Percentiles rank a stretch among this genome's conserved stretches.
These are phyloP conservation scores for Musa itinerans DNA, from an alignment of 176 grass and related monocot species.

Conservation along the genomic window DNA sequence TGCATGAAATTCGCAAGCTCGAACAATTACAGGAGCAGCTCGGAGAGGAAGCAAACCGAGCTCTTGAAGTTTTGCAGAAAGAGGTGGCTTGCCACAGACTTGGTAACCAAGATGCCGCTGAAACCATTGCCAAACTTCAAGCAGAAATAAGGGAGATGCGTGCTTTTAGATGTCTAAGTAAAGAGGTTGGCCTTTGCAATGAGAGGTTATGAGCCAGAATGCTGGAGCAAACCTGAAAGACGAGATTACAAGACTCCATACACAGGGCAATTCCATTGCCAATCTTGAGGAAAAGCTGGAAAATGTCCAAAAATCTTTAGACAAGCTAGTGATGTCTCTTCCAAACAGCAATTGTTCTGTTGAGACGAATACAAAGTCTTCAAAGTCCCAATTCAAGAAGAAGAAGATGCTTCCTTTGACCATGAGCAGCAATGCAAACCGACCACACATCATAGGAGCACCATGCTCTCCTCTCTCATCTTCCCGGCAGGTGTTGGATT, in stretches of 20 bases:
- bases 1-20: slow-evolving; percentile 93
- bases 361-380: slow-evolving; percentile 41
- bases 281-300: slow-evolving; percentile 80
- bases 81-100: slow-evolving; percentile 85
- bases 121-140: slow-evolving; percentile 91
- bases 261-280: slow-evolving; percentile 83
- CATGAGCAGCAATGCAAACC: slow-evolving; percentile 48
- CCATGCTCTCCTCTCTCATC: slow-evolving; percentile 70
- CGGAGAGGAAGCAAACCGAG: slow-evolving; percentile 78
- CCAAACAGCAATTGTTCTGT: slow-evolving; percentile 41
- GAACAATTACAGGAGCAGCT: slow-evolving; percentile 85
- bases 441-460: slow-evolving; percentile 49
- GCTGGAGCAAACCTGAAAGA: slow-evolving; percentile 65
- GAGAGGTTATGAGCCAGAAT: slow-evolving; percentile 27
- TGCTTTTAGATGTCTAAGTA: slow-evolving; percentile 38
- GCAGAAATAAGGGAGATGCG: slow-evolving; percentile 82
- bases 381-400: slow-evolving; percentile 52
- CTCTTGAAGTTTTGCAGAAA: slow-evolving; percentile 88
- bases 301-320: slow-evolving; percentile 82
- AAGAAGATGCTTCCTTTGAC: slow-evolving; percentile 63
- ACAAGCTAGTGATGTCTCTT: slow-evolving; percentile 90
- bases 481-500: slow-evolving; percentile 33
- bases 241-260: slow-evolving; percentile 75
- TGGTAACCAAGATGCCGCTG: slow-evolving; percentile 89
- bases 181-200: slow-evolving; percentile 37